Base-by-base conservation (phyloP, 768 basidiomycete genomes). In the Amanita muscaria region DNA sequence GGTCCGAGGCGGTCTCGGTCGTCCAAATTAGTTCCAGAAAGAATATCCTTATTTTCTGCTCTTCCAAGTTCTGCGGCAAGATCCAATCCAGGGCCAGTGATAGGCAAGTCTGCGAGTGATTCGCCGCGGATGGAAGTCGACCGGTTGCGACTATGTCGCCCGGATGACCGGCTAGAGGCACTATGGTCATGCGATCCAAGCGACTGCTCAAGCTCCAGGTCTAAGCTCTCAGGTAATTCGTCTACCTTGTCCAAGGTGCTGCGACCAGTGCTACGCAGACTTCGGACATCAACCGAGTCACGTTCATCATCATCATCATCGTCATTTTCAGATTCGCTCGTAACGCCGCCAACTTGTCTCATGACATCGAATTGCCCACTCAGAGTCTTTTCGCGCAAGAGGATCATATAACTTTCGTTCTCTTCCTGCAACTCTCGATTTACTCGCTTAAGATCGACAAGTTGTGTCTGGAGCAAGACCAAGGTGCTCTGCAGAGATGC, bases 371-470 rank as follows among this genome's bases (percentile, higher is more conserved):
- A 88, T 54, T 88, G 85, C 3, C 94, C 94, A 51, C 74, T 91
- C 34, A 98, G 63, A 0, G 96, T 97, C 67, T 78, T 83, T 65
- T 98, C 93, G 49, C 88, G 73, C 19, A 98, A 66, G 30, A 99
- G 73, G 50, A 93, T 88, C 76, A 94, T 90, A 67, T 91, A 99
- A 40, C 88, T 88, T 64, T 96, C 92, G 61, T 97, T 99, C 54
- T 98, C 93, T 62, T 98, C 92, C 63, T 92, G 89, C 31, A 91
- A 62, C 51, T 84, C 79, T 51, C 82, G 76, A 59, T 96, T 96
- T 49, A 92, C 83, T 44, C 86, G 70, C 64, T 91, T 88, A 42
- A 97, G 64, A 56, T 97, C 93, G 25, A 82, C 69, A 9, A 96
- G 71, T 56, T 97, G 91, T 3, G 78, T 75, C 60, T 88, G 86